Evolutionary conservation across 106 monocot genomes (phyloP).

Genomic region (Dendrobium catenatum): DNA sequence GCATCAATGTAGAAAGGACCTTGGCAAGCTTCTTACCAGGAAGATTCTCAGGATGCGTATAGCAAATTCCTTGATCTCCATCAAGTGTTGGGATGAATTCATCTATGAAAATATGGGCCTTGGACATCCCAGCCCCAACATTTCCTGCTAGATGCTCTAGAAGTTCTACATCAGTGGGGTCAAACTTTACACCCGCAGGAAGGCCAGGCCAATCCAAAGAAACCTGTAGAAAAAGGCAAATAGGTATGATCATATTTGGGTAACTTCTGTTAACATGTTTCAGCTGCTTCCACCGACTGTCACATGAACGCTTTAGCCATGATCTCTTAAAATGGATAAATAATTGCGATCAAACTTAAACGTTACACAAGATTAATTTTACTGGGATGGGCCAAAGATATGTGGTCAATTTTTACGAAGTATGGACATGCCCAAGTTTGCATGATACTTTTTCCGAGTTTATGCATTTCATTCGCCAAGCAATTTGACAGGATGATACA

Average conservation of each 20-base stretch:
- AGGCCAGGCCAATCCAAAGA: slow-evolving; percentile 86
- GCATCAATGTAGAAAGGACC: background rate
- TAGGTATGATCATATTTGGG: background rate
- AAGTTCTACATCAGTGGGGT: slow-evolving; percentile 79
- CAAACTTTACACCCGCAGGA: slow-evolving; percentile 95
- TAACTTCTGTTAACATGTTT: background rate
- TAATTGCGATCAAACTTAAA: no score
- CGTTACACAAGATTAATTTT: background rate
- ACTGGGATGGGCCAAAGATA: background rate
- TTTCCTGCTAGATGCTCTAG: slow-evolving; percentile 84
- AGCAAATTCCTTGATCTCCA: slow-evolving; percentile 81
- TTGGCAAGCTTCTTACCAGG: slow-evolving; percentile 45
- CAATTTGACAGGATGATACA: background rate
- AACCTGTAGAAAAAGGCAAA: slow-evolving; percentile 37
- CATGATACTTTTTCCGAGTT: background rate
- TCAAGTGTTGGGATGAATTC: slow-evolving; percentile 87
- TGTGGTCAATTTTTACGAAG: background rate
- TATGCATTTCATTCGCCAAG: background rate
- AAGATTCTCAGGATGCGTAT: slow-evolving; percentile 92
- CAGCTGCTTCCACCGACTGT: background rate
- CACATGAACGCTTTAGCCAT: background rate
- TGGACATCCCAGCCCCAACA: slow-evolving; percentile 41
- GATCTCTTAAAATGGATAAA: background rate
- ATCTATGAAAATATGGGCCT: slow-evolving; percentile 70
- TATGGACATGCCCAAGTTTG: background rate